phyloP scores from a whole-genome alignment of 306 rosid genomes.

The Cajanus cajan region DNA sequence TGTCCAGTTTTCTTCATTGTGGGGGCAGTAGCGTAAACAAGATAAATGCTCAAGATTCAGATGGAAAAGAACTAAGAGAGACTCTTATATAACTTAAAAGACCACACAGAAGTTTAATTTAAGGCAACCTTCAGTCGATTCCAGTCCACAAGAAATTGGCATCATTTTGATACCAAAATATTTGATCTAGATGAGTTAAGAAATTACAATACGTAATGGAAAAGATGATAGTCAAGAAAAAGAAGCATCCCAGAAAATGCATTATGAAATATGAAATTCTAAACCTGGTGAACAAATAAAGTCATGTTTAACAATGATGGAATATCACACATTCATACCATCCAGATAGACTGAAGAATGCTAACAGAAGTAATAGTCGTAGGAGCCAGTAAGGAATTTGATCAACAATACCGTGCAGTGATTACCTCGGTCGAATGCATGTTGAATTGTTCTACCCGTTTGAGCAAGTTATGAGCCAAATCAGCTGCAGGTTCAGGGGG shows the following conservation, averaged over 20 bases:
- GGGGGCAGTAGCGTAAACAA: background rate
- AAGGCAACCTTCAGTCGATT: conserved; percentile 1
- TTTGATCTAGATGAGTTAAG: background rate
- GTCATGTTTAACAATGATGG: background rate
- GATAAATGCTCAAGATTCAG: background rate
- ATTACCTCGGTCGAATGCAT: conserved; percentile 95
- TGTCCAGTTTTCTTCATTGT: background rate
- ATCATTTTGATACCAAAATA: background rate
- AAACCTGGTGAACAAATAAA: conserved; percentile 8
- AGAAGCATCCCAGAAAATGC: conserved; percentile 10
- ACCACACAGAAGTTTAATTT: conserved; percentile 1
- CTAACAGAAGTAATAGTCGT: background rate
- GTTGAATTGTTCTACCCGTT: conserved; percentile 66
- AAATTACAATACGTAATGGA: background rate
- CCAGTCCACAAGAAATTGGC: conserved; percentile 3
- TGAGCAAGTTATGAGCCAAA: conserved; percentile 73
- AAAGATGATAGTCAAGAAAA: background rate
- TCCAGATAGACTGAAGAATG: conserved; percentile 15
- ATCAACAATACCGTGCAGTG: conserved; percentile 9
- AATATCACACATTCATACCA: background rate
- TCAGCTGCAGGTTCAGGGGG: conserved; percentile 82
- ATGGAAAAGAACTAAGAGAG: background rate
- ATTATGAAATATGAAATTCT: conserved; percentile 15
- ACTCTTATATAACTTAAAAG: background rate
- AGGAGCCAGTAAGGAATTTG: background rate